These are phyloP conservation scores for Aspergillus texensis DNA, from an alignment of 2,329 filamentous ascomycete genomes.

Conservation along the genomic window DNA sequence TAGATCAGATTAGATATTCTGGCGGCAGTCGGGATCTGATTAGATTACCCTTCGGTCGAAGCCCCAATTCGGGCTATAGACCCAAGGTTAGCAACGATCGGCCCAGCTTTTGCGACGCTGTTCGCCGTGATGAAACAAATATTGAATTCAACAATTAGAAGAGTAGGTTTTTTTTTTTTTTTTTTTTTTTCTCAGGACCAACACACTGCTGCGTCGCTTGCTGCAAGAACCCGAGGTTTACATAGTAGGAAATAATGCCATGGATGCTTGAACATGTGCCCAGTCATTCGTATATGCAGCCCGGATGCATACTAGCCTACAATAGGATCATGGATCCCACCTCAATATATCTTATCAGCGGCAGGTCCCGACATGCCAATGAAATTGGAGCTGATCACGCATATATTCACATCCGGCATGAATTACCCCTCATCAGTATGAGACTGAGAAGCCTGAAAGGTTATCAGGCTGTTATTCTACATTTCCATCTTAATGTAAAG, in stretches of 20 bases:
- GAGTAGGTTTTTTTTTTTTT: not conserved
- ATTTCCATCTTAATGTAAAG: not conserved
- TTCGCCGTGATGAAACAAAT: not conserved
- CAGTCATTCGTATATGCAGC: not conserved
- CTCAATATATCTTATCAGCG: not conserved
- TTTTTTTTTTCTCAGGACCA: not conserved
- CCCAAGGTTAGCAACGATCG: not conserved
- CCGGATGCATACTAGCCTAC: not conserved
- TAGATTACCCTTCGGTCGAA: constrained; percentile 11
- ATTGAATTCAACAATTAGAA: not conserved
- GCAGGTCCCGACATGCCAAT: not conserved
- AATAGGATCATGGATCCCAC: not conserved
- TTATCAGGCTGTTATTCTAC: not conserved
- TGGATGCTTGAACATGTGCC: not conserved
- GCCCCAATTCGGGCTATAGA: not conserved
- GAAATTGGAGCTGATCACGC: no score
- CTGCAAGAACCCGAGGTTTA: not conserved
- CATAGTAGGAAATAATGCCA: not conserved
- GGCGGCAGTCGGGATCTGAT: constrained; percentile 18
- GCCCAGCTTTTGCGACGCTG: not conserved
- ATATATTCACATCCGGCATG: not conserved
- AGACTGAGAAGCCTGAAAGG: no score
- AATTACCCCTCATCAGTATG: not conserved
- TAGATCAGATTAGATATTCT: constrained; percentile 15
- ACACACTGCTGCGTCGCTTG: not conserved